A percentile compares a stretch with the other conserved stretches of the same genome.
These are phyloP conservation scores for Penicillium italicum DNA, from an alignment of 2,329 filamentous ascomycete species.

Conservation along the genomic window DNA sequence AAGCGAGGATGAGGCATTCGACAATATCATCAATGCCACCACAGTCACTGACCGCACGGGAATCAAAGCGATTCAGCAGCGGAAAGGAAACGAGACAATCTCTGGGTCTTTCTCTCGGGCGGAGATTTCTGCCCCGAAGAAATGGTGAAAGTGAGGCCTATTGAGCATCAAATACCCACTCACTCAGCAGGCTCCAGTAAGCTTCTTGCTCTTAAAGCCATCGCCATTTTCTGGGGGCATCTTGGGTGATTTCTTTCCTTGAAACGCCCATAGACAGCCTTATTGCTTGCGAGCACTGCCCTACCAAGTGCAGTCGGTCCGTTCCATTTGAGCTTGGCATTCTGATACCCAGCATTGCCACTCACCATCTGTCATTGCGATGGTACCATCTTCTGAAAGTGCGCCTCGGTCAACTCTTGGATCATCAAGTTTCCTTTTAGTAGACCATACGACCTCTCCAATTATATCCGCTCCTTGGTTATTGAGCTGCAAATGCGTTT, in stretches of 20 bases:
- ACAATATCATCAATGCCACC: slow-evolving; percentile 87
- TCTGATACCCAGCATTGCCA: neutral
- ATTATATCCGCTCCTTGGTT: neutral
- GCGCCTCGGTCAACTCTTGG: neutral
- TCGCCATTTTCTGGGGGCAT: neutral
- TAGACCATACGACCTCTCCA: neutral
- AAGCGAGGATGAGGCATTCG: slow-evolving; percentile 71
- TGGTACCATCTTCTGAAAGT: neutral
- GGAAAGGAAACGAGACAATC: slow-evolving; percentile 48
- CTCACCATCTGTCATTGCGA: neutral
- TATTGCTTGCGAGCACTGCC: neutral
- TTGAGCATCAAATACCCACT: neutral
- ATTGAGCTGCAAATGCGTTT: neutral
- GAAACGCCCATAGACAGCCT: neutral
- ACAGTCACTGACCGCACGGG: slow-evolving; percentile 84
- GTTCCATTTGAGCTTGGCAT: neutral
- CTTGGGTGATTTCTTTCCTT: neutral
- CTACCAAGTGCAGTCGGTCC: neutral
- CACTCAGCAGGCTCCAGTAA: no score
- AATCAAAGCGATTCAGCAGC: slow-evolving; percentile 59
- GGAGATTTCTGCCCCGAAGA: slow-evolving; percentile 48
- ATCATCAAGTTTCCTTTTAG: neutral
- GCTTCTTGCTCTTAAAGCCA: neutral
- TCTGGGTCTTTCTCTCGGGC: slow-evolving; percentile 50
- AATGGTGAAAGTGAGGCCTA: slow-evolving; percentile 32